A percentile compares a stretch with the other conserved stretches of the same genome.
Conservation (phyloP, 257 asterid genomes). For the Nicotiana attenuata region DNA sequence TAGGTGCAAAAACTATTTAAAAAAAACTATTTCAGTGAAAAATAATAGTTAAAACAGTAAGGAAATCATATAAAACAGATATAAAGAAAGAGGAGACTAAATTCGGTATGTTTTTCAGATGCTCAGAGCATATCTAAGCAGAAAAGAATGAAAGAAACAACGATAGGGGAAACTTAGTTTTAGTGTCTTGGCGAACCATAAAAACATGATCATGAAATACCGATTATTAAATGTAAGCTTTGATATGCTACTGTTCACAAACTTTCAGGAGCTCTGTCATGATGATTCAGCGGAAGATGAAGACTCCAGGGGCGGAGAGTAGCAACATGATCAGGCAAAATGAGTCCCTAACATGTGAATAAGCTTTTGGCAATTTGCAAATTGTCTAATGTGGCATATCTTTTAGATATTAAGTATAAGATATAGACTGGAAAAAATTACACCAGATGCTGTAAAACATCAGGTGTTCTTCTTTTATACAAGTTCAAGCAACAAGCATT, state of each 20-base stretch:
- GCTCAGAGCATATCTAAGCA: background rate
- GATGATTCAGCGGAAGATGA: background rate
- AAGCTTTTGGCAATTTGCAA: slow-evolving; percentile 1
- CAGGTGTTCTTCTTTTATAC: background rate
- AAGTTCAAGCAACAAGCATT: background rate
- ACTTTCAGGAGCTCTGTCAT: background rate
- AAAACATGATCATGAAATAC: background rate
- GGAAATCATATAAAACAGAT: background rate
- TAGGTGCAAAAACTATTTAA: background rate
- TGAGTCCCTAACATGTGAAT: background rate
- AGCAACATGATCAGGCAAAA: background rate
- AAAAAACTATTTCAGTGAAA: background rate
- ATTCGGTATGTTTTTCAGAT: background rate
- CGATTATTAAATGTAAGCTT: background rate
- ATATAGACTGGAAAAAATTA: background rate
- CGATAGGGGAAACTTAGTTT: background rate
- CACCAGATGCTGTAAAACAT: background rate
- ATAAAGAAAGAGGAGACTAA: background rate
- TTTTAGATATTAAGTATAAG: background rate
- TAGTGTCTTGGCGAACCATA: background rate
- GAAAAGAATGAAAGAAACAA: background rate
- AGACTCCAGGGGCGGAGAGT: background rate
- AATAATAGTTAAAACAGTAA: background rate
- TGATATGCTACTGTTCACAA: background rate
- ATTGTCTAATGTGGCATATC: background rate